Conservation (phyloP, 2,329 filamentous ascomycete species). For the Claviceps sp. region DNA sequence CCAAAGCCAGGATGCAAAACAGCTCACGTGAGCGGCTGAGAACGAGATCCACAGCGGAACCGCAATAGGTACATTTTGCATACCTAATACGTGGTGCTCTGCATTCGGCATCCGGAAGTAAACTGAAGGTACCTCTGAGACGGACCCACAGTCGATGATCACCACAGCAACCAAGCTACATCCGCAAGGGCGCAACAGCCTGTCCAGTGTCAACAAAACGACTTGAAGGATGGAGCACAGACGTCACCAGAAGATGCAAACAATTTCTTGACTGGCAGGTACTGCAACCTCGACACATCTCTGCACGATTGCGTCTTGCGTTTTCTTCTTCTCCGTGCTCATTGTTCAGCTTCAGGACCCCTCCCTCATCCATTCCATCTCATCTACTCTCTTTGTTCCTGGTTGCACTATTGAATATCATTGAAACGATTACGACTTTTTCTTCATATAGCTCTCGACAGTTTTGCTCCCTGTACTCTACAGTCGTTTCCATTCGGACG, state of each 20-base stretch:
- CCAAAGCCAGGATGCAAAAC: too few species aligned
- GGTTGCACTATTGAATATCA: conserved; percentile 5
- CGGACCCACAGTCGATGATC: neutral
- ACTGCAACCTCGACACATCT: neutral
- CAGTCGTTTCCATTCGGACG: neutral
- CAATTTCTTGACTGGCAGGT: neutral
- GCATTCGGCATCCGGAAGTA: too few species aligned
- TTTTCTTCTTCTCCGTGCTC: neutral
- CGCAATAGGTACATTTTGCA: too few species aligned
- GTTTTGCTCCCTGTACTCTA: neutral
- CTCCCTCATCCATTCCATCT: neutral
- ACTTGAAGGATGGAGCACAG: neutral
- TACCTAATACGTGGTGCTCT: too few species aligned
- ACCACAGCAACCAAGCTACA: conserved; percentile 2
- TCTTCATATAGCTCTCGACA: conserved; percentile 1
- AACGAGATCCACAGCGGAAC: too few species aligned
- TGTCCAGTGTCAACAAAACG: conserved; percentile 7
- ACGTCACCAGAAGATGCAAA: conserved; percentile 4
- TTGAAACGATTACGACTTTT: conserved; percentile 5
- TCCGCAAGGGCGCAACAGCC: neutral
- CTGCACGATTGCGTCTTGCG: neutral
- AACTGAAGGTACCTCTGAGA: too few species aligned
- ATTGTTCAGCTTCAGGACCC: neutral
- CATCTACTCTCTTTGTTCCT: neutral
- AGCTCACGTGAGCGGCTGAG: too few species aligned